Evolutionary conservation across 192 early-diverging fungal genomes (phyloP), one percentile per base, ranked within the genome.

Genomic region (Gryganskiella cystojenkinii): DNA sequence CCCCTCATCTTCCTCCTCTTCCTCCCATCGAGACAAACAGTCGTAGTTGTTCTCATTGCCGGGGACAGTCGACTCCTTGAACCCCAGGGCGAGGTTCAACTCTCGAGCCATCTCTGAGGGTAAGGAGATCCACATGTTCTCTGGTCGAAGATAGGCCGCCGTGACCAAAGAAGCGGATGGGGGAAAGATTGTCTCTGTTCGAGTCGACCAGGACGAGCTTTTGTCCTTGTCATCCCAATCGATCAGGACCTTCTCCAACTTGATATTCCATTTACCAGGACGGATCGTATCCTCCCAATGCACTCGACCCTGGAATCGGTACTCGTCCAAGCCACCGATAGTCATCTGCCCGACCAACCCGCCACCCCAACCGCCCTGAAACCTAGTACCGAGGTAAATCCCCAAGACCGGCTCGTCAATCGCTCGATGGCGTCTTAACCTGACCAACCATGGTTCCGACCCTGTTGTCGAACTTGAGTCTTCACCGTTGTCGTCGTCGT

Each of bases 241-340:
- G n/a, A 56, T 35, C 1, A 34, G 13, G 0, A 34, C 55, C 8
- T 34, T 33, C 9, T 20, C 13, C n/a, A 56, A 17, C 31, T 30
- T 2, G 2, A 56, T n/a, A 33, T 22, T 20, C 55, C 55, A 56
- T 9, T 56, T 14, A 33, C 55, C 55, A 4, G 31, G 55, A 30
- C 35, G 19, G 9, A 40, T 4, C 7, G 22, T n/a, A 11, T 24
- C 20, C 19, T 35, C 19, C 55, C 55, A 56, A 1, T 33, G 8
- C 20, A 56, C 22, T 10, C n/a, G 8, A 10, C 55, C 55, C 19
- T 20, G 5, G n/a, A 35, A 56, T 3, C 55, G 35, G 31, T 34
- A n/a, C 3, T n/a, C 31, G 10, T 56, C 55, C 55, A 56, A 7
- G 4, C 55, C 55, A 6, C 55, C 55, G n/a, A 56, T 56, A 3